Base-by-base conservation (phyloP, 2,329 filamentous ascomycete species). In the Penicillium vulpinum region DNA sequence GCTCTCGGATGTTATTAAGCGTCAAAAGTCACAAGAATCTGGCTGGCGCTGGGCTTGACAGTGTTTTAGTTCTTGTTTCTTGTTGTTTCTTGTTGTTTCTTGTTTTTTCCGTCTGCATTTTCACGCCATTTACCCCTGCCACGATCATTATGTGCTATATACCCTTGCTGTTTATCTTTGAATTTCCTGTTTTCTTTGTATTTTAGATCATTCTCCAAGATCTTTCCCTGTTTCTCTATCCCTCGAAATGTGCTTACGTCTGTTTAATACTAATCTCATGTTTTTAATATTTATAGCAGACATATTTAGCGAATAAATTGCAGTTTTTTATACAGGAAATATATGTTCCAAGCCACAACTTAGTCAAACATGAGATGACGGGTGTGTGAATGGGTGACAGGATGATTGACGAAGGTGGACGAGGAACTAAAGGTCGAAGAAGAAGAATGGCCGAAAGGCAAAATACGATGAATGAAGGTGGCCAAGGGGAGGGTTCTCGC, bases 1-100 rank as follows among this genome's bases (percentile, higher is more conserved):
- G 38, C 62, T 70, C 6, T 62, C 58, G 0, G 67, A 67, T 13
- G 66, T 66, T 28, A 69, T 69, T 38, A 64, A 62, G 51, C 64
- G 60, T 5, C 62, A 63, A 21, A 65, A 65, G 16, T 66, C 68
- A 10, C 51, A 62, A 15, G 66, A 67, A 15, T 70, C 68, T 0
- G 71, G 71, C n/a, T 77, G 74, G 74, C 69, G 71, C 49, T 77
- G 68, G 74, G 77, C 70, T 50, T 77, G 52, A 70, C 57, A 6
- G 4, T 46, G 21, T 8, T 51, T 16, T 22, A 0, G 2, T 26
- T 26, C 33, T 26, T 28, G 13, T 6, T 21, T n/a, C 18, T 28
- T n/a, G 1, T n/a, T 35, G n/a, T n/a, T n/a, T n/a, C n/a, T 31
- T 22, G 6, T 26, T 52, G 0, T 33, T 22, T 16, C 10, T 33